Percentiles rank a stretch among this genome's conserved stretches.
These are phyloP conservation scores for Mimosa pudica DNA, from an alignment of 306 rosid species.

Conservation along the genomic window DNA sequence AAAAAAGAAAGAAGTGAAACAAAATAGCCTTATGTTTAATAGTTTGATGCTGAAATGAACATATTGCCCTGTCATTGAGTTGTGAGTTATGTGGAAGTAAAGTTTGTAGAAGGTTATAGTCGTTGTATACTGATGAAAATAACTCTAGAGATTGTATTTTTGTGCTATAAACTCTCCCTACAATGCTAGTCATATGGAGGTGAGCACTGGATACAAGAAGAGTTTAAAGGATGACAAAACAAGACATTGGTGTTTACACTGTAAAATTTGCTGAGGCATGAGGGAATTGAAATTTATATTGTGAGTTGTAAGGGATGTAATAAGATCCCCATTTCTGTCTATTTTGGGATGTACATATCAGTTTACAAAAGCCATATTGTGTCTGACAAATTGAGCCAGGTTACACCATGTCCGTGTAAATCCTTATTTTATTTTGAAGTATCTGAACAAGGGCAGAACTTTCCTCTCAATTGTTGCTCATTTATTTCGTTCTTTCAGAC, in stretches of 20 bases:
- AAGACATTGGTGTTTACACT: neutral
- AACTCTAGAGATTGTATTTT: too few species aligned
- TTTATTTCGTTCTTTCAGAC: neutral
- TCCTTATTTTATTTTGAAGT: neutral
- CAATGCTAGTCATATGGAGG: too few species aligned
- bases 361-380: neutral
- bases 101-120: too few species aligned
- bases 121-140: too few species aligned
- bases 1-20: too few species aligned
- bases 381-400: neutral
- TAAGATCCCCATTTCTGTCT: neutral
- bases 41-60: too few species aligned
- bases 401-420: neutral
- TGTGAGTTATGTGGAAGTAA: too few species aligned
- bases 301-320: neutral
- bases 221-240: too few species aligned
- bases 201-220: too few species aligned
- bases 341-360: neutral
- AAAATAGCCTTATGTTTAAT: too few species aligned
- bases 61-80: too few species aligned
- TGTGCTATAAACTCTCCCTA: too few species aligned
- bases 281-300: neutral
- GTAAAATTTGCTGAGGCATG: neutral
- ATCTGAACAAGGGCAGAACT: neutral
- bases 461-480: neutral